Evolutionary conservation across 2,329 filamentous ascomycete species (phyloP), one percentile per base, ranked within the genome.

Genomic region (Cladophialophora chaetospira): DNA sequence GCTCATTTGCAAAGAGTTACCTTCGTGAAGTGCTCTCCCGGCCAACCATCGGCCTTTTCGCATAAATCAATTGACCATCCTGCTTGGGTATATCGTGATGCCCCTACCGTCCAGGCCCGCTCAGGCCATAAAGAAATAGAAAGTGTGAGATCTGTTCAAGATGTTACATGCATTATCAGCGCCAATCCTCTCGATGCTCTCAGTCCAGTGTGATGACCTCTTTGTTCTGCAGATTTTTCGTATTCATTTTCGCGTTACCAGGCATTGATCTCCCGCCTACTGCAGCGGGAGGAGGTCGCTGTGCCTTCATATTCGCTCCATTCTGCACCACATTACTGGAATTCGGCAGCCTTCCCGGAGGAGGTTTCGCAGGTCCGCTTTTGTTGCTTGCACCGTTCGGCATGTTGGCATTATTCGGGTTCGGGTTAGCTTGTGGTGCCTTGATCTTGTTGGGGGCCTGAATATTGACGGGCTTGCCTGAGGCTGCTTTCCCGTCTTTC

Each of bases 141-240:
- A 29, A 42, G 23, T n/a, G 33, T n/a, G 35, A 9, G 10, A 29
- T 29, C 42, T n/a, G 35, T 51, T 40, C 17, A 51, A 51, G 31
- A 40, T 51, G 48, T 42, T 51, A 51, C 35, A 51, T 40, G 35
- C 29, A 40, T 19, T 36, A 43, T 29, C 15, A 13, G 31, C 21
- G 2, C 25, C 19, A 11, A 36, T 33, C 33, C 26, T n/a, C 19
- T 25, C 19, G 11, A 36, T 33, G 21, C 26, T n/a, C 19, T 46
- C 46, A 61, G 33, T 61, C 59, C 47, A 61, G 38, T 21, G 47
- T 58, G 17, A 61, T 61, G 35, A 61, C 59, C 25, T 61, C 59
- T 21, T 51, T 45, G 19, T 53, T 55, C 29, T 48, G 49, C 9
- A 36, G 11, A 17, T 36, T 25, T 17, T 52, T 57, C 15, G 48